Evolutionary conservation across 2,329 filamentous ascomycete genomes (phyloP).

Genomic region (Bipolaris gigantea): DNA sequence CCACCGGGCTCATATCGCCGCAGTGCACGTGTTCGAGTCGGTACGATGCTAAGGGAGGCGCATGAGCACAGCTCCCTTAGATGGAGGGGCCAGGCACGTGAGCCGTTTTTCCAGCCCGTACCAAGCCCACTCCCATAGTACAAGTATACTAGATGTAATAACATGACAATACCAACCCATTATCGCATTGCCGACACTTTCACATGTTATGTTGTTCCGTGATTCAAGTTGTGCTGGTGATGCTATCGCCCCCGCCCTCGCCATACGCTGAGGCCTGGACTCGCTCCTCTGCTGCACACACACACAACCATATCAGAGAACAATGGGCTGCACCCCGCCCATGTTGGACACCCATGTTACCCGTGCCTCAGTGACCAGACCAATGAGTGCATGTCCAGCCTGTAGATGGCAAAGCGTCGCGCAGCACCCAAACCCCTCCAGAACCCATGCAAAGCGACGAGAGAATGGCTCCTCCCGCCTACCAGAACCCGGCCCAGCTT

Average conservation of each 20-base stretch:
- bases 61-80: neutral
- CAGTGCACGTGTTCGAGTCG: constrained; percentile 6
- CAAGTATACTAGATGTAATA: neutral
- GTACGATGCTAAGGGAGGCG: neutral
- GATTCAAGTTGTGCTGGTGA: neutral
- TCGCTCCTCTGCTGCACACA: neutral
- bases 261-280: neutral
- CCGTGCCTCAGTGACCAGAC: neutral
- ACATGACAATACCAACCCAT: neutral
- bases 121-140: neutral
- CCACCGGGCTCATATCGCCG: constrained; percentile 14
- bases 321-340: too few species aligned
- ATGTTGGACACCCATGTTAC: neutral
- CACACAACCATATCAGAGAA: neutral
- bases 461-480: neutral
- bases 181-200: neutral
- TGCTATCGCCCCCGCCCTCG: neutral
- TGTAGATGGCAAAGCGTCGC: neutral
- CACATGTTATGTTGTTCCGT: neutral
- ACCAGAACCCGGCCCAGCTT: neutral
- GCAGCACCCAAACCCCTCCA: neutral
- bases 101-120: neutral
- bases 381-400: neutral
- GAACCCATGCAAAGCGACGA: neutral
- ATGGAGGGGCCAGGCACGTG: neutral